Evolutionary conservation across 106 monocot species (phyloP), one percentile per base, ranked within the genome.

Genomic region (Iris macrosiphon): DNA sequence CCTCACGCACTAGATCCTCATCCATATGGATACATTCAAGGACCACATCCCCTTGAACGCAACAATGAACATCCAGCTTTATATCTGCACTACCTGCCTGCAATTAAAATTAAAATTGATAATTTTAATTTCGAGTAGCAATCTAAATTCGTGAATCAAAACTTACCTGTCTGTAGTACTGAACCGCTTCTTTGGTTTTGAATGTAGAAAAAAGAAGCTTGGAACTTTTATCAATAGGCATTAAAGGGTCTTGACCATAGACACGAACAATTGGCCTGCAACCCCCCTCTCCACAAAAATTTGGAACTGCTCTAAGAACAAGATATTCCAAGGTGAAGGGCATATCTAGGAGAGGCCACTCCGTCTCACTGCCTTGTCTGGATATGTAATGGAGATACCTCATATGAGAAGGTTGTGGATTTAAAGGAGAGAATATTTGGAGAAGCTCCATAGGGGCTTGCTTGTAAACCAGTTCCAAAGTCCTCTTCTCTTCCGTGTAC

Each of bases 31-130:
- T 68, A 58, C 85, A 95, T 54, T 95, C 95, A 57, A 95, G 78
- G 49, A 95, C 79, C 2, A 95, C 81, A 74, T 95, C 95, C 33
- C 89, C 95, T 82, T 95, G 85, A 48, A 95, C 81, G 30, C 54
- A 59, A 60, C 82, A 95, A 39, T 71, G 73, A 49, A 85, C 62
- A 66, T 76, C 79, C 62, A 95, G 24, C 62, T 85, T 82, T 63
- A 79, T 35, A 17, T 55, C 60, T 49, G 20, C 29, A 59, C 64
- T 64, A 12, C 76, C 75, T 72, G 52, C 76, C 94, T 94, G 84
- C 69, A 70, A 60, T 41, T 57, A 47, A 35, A 25, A 25, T 49
- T 49, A 49, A 49, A 23, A 25, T 49, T 35, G 34, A 35, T 35
- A 4, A 35, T 35, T 35, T 35, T 35, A 35, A 35, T 35, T 35